Percentiles rank a stretch among this genome's conserved stretches.
phyloP scores from a whole-genome alignment of 257 asterid genomes.

The Coffea eugenioides region DNA sequence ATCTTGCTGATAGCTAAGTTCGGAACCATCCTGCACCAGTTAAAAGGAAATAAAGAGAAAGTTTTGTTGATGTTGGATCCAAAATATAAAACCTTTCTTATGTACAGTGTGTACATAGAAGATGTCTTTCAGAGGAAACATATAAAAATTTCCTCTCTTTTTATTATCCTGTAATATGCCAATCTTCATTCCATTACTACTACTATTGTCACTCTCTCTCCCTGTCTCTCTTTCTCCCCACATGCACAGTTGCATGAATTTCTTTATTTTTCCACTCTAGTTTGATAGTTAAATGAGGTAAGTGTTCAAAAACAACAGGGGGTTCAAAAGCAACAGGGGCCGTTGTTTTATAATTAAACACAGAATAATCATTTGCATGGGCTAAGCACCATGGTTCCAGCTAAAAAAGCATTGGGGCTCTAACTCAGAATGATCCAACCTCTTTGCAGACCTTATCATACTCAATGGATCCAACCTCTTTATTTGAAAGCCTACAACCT shows the following conservation, averaged over 20 bases:
- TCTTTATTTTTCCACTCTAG: not conserved
- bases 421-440: not conserved
- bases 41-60: slow-evolving; percentile 8
- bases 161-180: not conserved
- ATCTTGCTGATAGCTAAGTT: slow-evolving; percentile 95
- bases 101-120: not conserved
- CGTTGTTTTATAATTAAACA: not conserved
- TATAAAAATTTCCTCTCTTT: not conserved
- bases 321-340: not conserved
- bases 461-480: not conserved
- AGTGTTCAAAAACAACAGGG: not conserved
- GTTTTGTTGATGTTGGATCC: not conserved
- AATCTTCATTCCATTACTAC: not conserved
- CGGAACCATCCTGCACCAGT: slow-evolving; percentile 83
- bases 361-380: not conserved
- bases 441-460: not conserved
- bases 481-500: not conserved
- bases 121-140: not conserved
- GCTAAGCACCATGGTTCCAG: not conserved
- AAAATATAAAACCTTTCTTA: not conserved
- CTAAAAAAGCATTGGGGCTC: not conserved
- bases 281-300: not conserved
- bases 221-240: not conserved
- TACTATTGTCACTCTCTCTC: not conserved
- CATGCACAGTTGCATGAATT: too few species aligned